phyloP scores from a whole-genome alignment of 2,329 filamentous ascomycete species.

The Periconia macrospinosa region DNA sequence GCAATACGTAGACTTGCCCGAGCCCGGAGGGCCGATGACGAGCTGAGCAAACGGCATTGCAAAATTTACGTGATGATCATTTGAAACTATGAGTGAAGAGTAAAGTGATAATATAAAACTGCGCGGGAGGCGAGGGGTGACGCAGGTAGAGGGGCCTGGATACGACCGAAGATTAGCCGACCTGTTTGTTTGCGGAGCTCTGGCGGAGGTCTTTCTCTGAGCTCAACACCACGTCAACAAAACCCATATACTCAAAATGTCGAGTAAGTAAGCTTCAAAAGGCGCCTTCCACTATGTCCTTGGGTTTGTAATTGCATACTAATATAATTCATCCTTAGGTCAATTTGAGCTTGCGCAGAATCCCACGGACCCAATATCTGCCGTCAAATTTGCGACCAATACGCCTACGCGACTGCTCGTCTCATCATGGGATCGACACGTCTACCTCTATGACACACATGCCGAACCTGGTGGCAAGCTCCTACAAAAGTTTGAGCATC shows the following conservation, averaged over 20 bases:
- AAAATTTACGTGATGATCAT: not conserved
- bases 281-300: not conserved
- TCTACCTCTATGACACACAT: conserved; percentile 84
- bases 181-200: conserved; percentile 21
- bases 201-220: conserved; percentile 4
- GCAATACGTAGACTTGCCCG: conserved; percentile 97
- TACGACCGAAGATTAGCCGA: conserved; percentile 7
- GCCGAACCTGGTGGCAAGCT: conserved; percentile 63
- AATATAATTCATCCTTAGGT: conserved; percentile 8
- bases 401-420: conserved; percentile 79
- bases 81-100: not conserved
- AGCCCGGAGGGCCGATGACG: conserved; percentile 89
- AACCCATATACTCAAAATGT: conserved; percentile 23
- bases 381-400: conserved; percentile 79
- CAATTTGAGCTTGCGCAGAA: conserved; percentile 84
- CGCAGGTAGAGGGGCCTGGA: not conserved
- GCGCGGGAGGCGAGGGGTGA: not conserved
- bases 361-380: conserved; percentile 84
- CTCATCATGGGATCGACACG: conserved; percentile 90
- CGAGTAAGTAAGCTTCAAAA: conserved; percentile 19
- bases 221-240: not conserved
- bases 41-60: conserved; percentile 70
- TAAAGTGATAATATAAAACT: no score
- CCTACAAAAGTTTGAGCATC: conserved; percentile 74
- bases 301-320: not conserved